These are phyloP conservation scores for Mallotus repandus DNA, from an alignment of 441 rosid genomes.

Conservation along the genomic window DNA sequence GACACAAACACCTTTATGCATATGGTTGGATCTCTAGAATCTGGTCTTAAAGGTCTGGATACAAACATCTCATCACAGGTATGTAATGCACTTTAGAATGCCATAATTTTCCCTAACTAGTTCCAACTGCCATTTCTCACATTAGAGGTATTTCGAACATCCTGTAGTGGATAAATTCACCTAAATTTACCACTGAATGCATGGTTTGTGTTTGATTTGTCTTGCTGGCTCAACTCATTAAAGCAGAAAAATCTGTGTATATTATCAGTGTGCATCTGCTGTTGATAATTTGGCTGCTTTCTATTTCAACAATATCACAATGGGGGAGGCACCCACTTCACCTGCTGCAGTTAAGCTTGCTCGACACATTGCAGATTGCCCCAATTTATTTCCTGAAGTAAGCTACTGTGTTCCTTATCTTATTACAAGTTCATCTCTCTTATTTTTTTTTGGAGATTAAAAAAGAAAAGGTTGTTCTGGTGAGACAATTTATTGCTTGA, in stretches of 20 bases:
- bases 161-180: background rate
- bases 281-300: conserved; percentile 94
- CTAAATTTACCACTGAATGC: background rate
- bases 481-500: background rate
- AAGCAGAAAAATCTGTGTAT: conserved; percentile 17
- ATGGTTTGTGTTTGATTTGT: background rate
- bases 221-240: conserved; percentile 10
- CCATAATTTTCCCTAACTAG: background rate
- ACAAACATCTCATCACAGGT: conserved; percentile 95
- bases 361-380: conserved; percentile 84
- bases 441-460: background rate
- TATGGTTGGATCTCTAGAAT: conserved; percentile 94
- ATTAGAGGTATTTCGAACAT: background rate
- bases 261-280: conserved; percentile 88
- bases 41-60: conserved; percentile 94
- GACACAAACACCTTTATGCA: conserved; percentile 89
- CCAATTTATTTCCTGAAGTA: conserved; percentile 94
- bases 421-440: background rate
- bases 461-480: background rate
- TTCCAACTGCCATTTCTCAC: conserved; percentile 1
- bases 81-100: conserved; percentile 19
- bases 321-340: conserved; percentile 83
- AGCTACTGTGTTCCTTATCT: conserved; percentile 24
- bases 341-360: conserved; percentile 77
- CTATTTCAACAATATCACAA: conserved; percentile 88